Conservation (phyloP, 257 asterid genomes). For the Verbena officinalis region DNA sequence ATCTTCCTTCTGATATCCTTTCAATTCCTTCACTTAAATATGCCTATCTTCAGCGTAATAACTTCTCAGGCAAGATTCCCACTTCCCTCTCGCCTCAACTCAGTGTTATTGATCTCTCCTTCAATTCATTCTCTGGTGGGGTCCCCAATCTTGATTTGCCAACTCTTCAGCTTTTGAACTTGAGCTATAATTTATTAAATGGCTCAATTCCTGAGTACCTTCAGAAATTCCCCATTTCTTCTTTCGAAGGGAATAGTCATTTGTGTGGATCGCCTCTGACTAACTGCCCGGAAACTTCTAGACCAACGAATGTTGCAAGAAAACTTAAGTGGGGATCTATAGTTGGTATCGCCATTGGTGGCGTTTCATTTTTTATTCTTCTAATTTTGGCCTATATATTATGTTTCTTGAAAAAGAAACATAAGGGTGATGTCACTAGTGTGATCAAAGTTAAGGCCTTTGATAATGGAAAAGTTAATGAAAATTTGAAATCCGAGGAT, state of each 20-base stretch:
- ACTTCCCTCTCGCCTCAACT: constrained; percentile 51
- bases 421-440: constrained; percentile 25
- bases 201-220: constrained; percentile 75
- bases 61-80: constrained; percentile 76
- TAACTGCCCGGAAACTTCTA: constrained; percentile 42
- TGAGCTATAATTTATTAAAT: constrained; percentile 61
- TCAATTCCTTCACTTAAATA: constrained; percentile 66
- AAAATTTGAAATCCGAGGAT: constrained; percentile 69
- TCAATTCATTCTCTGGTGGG: constrained; percentile 63
- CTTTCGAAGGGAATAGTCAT: constrained; percentile 68
- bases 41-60: constrained; percentile 69
- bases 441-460: constrained; percentile 59
- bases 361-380: constrained; percentile 40
- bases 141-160: constrained; percentile 58
- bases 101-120: constrained; percentile 68
- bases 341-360: constrained; percentile 53
- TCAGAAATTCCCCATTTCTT: constrained; percentile 59
- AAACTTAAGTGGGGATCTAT: constrained; percentile 47
- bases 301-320: constrained; percentile 17
- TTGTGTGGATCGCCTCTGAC: constrained; percentile 69
- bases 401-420: constrained; percentile 58
- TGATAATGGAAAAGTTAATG: constrained; percentile 52
- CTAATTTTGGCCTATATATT: constrained; percentile 33
- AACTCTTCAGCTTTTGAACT: constrained; percentile 52
- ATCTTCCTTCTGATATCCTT: constrained; percentile 64